phyloP scores from a whole-genome alignment of 495 filamentous ascomycete genomes.

The Barbatosphaeria neglecta region DNA sequence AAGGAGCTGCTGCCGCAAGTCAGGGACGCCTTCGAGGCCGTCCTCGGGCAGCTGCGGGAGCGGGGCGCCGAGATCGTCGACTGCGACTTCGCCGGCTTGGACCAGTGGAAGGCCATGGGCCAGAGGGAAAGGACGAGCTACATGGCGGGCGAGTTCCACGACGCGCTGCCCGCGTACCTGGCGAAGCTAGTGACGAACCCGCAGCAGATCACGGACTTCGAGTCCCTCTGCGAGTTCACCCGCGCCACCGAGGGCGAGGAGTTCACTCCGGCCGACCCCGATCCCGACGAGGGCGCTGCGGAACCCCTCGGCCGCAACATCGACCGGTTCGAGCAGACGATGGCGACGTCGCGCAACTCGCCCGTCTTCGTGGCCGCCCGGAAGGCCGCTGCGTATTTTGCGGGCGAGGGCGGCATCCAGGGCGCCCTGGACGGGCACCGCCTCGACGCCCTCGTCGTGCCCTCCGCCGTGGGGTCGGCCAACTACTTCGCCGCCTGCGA shows the following conservation, averaged over 20 bases:
- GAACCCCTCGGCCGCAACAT: constrained; percentile 18
- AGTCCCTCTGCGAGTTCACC: constrained; percentile 18
- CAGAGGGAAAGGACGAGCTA: neutral
- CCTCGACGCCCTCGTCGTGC: constrained; percentile 28
- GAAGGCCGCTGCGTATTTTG: constrained; percentile 20
- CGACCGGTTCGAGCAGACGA: constrained; percentile 16
- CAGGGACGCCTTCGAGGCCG: constrained; percentile 18
- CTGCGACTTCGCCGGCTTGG: constrained; percentile 6
- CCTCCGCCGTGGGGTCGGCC: constrained; percentile 8
- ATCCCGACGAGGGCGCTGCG: no score
- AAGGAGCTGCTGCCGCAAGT: constrained; percentile 12
- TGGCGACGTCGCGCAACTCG: constrained; percentile 25
- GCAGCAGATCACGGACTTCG: constrained; percentile 21
- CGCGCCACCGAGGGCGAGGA: constrained; percentile 13
- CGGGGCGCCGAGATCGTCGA: constrained; percentile 21
- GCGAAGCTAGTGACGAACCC: constrained; percentile 30
- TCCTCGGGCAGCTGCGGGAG: constrained; percentile 14
- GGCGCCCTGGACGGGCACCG: constrained; percentile 21
- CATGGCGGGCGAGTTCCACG: constrained; percentile 22
- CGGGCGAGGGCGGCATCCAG: constrained; percentile 20
- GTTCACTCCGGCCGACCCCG: no score
- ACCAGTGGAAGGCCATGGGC: neutral
- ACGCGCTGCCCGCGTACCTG: constrained; percentile 28
- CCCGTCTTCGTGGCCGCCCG: constrained; percentile 29
- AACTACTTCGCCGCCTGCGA: neutral